Evolutionary conservation across 140 eudicot species (phyloP).

Genomic region (Senecio squalidus): DNA sequence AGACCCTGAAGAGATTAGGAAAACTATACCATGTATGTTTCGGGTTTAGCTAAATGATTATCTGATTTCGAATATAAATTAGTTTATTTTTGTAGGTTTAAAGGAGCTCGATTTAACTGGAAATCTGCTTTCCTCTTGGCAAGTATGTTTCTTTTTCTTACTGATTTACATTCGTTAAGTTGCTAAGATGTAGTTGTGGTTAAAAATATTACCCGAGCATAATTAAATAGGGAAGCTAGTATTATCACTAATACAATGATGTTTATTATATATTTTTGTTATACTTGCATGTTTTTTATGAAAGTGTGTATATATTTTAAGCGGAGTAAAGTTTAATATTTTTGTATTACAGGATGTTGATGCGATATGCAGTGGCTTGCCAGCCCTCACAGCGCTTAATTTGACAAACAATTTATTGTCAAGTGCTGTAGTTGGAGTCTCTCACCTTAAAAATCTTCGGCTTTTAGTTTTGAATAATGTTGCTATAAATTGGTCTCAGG

Average conservation of each 20-base stretch:
- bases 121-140: conserved; percentile 80
- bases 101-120: conserved; percentile 98
- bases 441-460: conserved; percentile 51
- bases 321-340: conserved; percentile 3
- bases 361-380: conserved; percentile 60
- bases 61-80: neutral
- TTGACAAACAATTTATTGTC: conserved; percentile 63
- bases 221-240: conserved; percentile 1
- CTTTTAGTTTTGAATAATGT: conserved; percentile 75
- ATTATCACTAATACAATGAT: neutral
- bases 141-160: conserved; percentile 42
- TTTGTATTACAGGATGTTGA: conserved; percentile 67
- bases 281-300: conserved; percentile 11
- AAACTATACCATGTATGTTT: conserved; percentile 66
- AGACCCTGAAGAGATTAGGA: conserved; percentile 38
- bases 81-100: conserved; percentile 50
- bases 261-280: neutral
- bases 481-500: conserved; percentile 79
- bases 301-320: conserved; percentile 15
- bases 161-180: neutral
- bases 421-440: conserved; percentile 33
- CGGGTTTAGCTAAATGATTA: neutral
- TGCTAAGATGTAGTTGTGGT: neutral
- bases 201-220: neutral
- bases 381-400: conserved; percentile 64